Base-by-base conservation (phyloP, 768 basidiomycete species). In the Pleurotus platypus region DNA sequence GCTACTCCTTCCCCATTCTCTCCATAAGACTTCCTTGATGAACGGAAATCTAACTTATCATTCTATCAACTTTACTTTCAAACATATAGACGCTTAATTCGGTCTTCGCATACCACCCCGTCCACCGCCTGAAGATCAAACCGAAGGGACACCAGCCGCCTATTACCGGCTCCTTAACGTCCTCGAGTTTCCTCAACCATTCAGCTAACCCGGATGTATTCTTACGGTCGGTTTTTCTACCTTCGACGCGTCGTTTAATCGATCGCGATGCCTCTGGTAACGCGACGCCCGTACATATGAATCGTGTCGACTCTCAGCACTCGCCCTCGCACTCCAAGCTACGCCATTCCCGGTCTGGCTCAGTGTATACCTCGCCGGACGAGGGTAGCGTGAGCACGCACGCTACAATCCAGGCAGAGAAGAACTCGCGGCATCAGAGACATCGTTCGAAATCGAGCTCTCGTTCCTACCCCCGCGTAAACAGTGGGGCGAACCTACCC, bases 71-170 rank as follows among this genome's bases (percentile, higher is more conserved):
- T 12, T 24, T 3, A 2, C 30, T 35, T 35, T 9, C 2, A 11
- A 8, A 5, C 37, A 22, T 40, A 18, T 65, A 90, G 88, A 82
- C 79, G 12, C 69, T 90, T 26, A 74, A 78, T 38, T 75, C 76
- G 18, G 66, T 89, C 12, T 87, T 90, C 66, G 83, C 51, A 12
- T 54, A 85, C 22, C 70, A 82, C 54, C 65, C 77, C 18, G 78
- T 83, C 0, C 84, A 86, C 58, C 84, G 78, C 66, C 64, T 84
- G 57, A 86, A 78, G 67, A 73, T 84, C 57, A 70, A 74, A 46
- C 63, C 70, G 1, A 54, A 54, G 39, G 35, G 37, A 30, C 12
- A 54, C 16, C 12, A n/a, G 22, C 15, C 51, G 11, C 20, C 51
- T 13, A 3, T 2, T 9, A 18, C 61, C 0, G 54, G 58, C 38